Evolutionary conservation across 2,329 filamentous ascomycete species (phyloP), one percentile per base, ranked within the genome.

Genomic region (Lachnellula suecica): DNA sequence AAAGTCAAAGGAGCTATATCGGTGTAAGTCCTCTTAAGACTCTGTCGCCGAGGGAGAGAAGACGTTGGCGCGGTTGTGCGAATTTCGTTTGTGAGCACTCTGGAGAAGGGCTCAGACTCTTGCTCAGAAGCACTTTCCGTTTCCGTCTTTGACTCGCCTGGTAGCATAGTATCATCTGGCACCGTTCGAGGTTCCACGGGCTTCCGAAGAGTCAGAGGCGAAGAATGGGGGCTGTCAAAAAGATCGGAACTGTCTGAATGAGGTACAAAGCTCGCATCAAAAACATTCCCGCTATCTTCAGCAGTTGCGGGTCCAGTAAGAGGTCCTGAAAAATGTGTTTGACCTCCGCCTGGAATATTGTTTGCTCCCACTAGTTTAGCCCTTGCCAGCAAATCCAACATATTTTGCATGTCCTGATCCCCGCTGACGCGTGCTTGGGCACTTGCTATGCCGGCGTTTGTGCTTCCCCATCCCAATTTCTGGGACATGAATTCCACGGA

Each of bases 401-500:
- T 91, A 64, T 86, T 87, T 70, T 97, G 91, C 44, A 91, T 82
- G 62, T 97, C 93, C 47, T 89, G 75, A 70, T 97, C 92, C 20
- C 91, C 92, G 57, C 82, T 85, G 47, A 88, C 78, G 65, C 89
- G 85, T 48, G 92, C 90, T 70, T 96, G 91, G 15, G 91, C 91
- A 66, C 85, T 91, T 41, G 87, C 86, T 60, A 96, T 84, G 10
- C 84, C 89, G 13, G 88, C 83, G 66, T 87, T 88, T 47, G 82
- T 83, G 27, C 85, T 72, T 56, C 72, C 72, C 87, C 91, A 93
- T 58, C 89, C 89, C 71, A 95, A 82, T 59, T 89, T 89, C 68
- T 97, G 91, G 25, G 64, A 64, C 88, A 99, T 95, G 67, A 97
- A 97, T 70, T 97, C 94, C 66, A 97, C 87, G 8, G 92, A 96